Base-by-base conservation (phyloP, 805 yeast species). In the Ogataea methanolica region DNA sequence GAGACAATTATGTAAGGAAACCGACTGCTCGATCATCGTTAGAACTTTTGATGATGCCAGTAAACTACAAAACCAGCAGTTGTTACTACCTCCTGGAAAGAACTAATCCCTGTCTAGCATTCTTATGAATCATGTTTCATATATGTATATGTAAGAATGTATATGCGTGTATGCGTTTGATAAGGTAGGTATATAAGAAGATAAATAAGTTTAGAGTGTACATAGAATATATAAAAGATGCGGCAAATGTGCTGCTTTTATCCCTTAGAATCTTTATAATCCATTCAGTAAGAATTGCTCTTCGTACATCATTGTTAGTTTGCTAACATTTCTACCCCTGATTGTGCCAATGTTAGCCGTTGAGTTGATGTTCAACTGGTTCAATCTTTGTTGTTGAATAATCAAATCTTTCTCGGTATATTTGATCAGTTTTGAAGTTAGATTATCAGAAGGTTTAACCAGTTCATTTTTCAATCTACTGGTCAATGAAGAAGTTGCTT, bases 1-100 rank as follows among this genome's bases (percentile, higher is more conserved):
- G 58, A 79, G 77, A 56, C 80, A 81, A 46, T 74, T 94, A 51
- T 94, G 99, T 67, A 71, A 75, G 48, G 96, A 92, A 58, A 84
- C 86, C 29, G 74, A 75, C 42, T 94, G 99, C 67, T 83, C 78
- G 44, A 81, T 91, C 43, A 75, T 83, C 5, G 90, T 94, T 15
- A 77, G 96, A 53, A 97, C 90, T 54, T 92, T 88, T 62, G 74
- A 75, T 21, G 74, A 80, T 60, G 66, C 74, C 45, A 57, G 45
- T 15, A 62, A 60, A 37, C 31, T 9, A 26, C 31, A 23, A 23
- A 6, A 23, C 4, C 29, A 26, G 11, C 31, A 26, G 31, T 26
- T 26, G 31, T 6, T 26, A 26, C 31, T 6, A 1, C 31, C 31
- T 26, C 31, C 31, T 26, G 31, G 31, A 26, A 26, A 26, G 31